Evolutionary conservation across 78 protist species (phyloP).

Genomic region (Cyanophora paradoxa): DNA sequence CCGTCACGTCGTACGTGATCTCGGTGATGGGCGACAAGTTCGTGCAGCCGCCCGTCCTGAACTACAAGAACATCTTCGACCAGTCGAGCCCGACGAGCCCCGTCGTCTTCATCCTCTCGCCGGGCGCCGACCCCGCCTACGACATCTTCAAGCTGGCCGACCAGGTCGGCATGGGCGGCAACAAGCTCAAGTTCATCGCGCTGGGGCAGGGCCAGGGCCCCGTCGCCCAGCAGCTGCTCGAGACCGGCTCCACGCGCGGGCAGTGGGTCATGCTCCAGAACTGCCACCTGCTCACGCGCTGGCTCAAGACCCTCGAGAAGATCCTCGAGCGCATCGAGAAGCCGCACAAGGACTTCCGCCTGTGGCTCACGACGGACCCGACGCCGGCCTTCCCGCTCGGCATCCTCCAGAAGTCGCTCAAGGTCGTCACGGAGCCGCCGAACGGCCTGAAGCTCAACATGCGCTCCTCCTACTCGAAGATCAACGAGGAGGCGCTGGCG

Average conservation of each 20-base stretch:
- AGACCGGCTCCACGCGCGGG: conserved; percentile 67
- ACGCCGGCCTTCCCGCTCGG: conserved; percentile 82
- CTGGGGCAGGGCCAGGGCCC: conserved; percentile 79
- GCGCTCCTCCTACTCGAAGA: conserved; percentile 42
- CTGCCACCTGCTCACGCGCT: conserved; percentile 80
- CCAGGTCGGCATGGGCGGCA: conserved; percentile 40
- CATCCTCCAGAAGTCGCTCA: conserved; percentile 85
- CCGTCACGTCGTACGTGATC: conserved; percentile 48
- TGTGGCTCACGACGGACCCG: conserved; percentile 92
- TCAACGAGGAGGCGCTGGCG: conserved; percentile 51
- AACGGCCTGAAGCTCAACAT: conserved; percentile 83
- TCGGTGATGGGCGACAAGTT: conserved; percentile 36
- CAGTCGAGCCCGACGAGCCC: conserved; percentile 20
- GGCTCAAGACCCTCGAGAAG: conserved; percentile 81
- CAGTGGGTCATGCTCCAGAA: conserved; percentile 90
- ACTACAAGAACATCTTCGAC: conserved; percentile 33
- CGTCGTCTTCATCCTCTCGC: conserved; percentile 76
- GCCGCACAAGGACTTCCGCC: conserved; percentile 77
- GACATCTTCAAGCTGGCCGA: conserved; percentile 74
- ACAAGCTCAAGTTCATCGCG: conserved; percentile 29
- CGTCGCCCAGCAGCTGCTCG: conserved; percentile 63
- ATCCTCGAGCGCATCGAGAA: conserved; percentile 48
- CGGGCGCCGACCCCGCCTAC: conserved; percentile 88
- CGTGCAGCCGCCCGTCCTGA: conserved; percentile 71
- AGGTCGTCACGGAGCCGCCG: conserved; percentile 94